Percentiles rank a stretch among this genome's conserved stretches.
Evolutionary conservation across 306 rosid genomes (phyloP).

Genomic region (Prosopis cineraria): DNA sequence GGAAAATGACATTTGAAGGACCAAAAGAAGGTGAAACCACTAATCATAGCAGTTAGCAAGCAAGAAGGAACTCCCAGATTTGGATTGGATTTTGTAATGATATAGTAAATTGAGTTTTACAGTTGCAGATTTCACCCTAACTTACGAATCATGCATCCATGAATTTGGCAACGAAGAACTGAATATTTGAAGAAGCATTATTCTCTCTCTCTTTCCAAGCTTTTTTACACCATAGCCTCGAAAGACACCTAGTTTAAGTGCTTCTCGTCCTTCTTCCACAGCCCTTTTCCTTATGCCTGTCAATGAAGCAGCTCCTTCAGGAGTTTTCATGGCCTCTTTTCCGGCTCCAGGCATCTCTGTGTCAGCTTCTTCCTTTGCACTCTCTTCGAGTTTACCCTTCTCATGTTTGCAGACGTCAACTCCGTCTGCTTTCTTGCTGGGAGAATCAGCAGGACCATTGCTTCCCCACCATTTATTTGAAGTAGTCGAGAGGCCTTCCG

Average conservation of each 20-base stretch:
- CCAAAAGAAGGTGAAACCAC: too few species aligned
- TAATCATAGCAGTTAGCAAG: background rate
- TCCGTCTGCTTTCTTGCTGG: constrained; percentile 22
- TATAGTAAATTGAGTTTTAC: background rate
- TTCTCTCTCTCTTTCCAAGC: constrained; percentile 58
- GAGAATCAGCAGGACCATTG: constrained; percentile 35
- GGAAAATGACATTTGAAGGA: too few species aligned
- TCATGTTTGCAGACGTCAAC: constrained; percentile 19
- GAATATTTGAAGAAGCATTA: constrained; percentile 68
- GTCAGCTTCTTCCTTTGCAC: constrained; percentile 29
- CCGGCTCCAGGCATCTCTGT: constrained; percentile 40
- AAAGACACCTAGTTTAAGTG: constrained; percentile 57
- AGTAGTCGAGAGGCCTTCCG: constrained; percentile 60
- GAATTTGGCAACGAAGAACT: constrained; percentile 60
- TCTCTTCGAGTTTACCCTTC: constrained; percentile 38
- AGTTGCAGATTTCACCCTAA: background rate
- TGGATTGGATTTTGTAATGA: background rate
- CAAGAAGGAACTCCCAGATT: background rate
- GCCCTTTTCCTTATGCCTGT: constrained; percentile 55
- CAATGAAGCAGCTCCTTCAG: constrained; percentile 57
- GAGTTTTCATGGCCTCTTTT: constrained; percentile 32
- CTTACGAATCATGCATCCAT: constrained; percentile 50
- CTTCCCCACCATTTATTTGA: constrained; percentile 95
- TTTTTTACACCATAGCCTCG: constrained; percentile 51
- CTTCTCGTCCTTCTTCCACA: constrained; percentile 64